These are phyloP conservation scores for Phytophthora meadii DNA, from an alignment of 352 stramenopile species.

Conservation along the genomic window DNA sequence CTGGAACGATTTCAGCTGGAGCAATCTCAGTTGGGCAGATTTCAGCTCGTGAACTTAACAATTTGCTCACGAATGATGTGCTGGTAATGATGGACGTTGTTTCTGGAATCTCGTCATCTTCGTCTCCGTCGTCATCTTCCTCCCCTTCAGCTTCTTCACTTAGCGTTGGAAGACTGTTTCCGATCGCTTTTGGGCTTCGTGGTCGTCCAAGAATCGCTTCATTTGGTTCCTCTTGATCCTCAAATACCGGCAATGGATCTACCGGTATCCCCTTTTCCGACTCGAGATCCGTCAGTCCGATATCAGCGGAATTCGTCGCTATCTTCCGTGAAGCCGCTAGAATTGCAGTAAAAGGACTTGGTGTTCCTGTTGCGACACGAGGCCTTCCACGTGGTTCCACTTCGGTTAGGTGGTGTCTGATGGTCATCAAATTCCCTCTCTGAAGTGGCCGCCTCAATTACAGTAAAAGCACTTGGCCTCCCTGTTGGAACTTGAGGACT, in stretches of 20 bases:
- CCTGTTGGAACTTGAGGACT: slow-evolving; percentile 7
- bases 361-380: too few relatives aligned
- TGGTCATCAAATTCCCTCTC: too few relatives aligned
- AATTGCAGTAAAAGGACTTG: slow-evolving; percentile 8
- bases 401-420: too few relatives aligned
- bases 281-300: neutral
- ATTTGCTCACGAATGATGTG: slow-evolving; percentile 5
- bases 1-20: neutral
- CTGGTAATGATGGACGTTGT: slow-evolving; percentile 2
- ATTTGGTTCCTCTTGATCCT: neutral
- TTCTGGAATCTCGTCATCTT: slow-evolving; percentile 29
- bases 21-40: neutral
- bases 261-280: slow-evolving; percentile 1
- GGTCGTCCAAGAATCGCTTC: slow-evolving; percentile 1
- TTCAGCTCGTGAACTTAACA: slow-evolving; percentile 8
- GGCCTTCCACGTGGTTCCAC: too few relatives aligned
- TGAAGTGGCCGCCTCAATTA: slow-evolving; percentile 4
- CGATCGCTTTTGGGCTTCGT: slow-evolving; percentile 4
- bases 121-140: slow-evolving; percentile 18
- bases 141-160: slow-evolving; percentile 24
- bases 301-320: slow-evolving; percentile 2
- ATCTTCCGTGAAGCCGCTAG: slow-evolving; percentile 29
- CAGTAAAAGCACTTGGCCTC: slow-evolving; percentile 29
- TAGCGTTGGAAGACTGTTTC: slow-evolving; percentile 26
- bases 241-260: slow-evolving; percentile 1